Conservation (phyloP, 371 early-diverging fungal genomes). For the Mortierella sp. region DNA sequence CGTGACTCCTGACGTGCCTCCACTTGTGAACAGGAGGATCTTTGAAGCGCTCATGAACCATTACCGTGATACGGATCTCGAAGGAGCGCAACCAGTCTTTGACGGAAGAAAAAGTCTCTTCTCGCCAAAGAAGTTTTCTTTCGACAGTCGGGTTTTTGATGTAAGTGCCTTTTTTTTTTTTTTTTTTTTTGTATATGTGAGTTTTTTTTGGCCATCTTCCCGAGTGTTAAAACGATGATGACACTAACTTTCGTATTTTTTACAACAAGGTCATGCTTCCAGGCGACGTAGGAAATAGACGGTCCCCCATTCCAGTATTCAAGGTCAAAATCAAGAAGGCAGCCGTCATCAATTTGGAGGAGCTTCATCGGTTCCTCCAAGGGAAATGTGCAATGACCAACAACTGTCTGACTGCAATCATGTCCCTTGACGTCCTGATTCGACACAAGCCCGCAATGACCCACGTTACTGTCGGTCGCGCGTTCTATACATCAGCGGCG, state of each 20-base stretch:
- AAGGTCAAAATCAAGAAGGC: slow-evolving; percentile 68
- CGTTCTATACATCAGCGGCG: slow-evolving; percentile 83
- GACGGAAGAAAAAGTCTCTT: slow-evolving; percentile 67
- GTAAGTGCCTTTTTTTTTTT: slow-evolving; percentile 28
- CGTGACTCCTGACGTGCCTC: slow-evolving; percentile 59
- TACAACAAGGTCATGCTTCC: slow-evolving; percentile 57
- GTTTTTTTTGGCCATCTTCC: not conserved
- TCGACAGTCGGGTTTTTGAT: slow-evolving; percentile 60
- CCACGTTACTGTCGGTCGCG: slow-evolving; percentile 85
- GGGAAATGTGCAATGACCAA: slow-evolving; percentile 59
- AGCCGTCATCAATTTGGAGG: slow-evolving; percentile 67
- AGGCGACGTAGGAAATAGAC: slow-evolving; percentile 29
- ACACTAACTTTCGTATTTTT: slow-evolving; percentile 1
- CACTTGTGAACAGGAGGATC: slow-evolving; percentile 59
- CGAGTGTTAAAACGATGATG: not conserved
- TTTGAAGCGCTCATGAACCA: slow-evolving; percentile 60
- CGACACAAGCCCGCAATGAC: slow-evolving; percentile 78
- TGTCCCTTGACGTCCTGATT: slow-evolving; percentile 85
- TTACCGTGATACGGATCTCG: slow-evolving; percentile 50
- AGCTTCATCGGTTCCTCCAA: slow-evolving; percentile 63
- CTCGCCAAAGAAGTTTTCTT: slow-evolving; percentile 56
- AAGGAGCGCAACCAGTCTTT: slow-evolving; percentile 57
- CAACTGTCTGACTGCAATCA: slow-evolving; percentile 71
- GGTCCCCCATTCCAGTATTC: slow-evolving; percentile 31
- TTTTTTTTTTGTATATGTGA: too few relatives aligned